Conservation (phyloP, 2,329 filamentous ascomycete species). For the Bipolaris victoriae region DNA sequence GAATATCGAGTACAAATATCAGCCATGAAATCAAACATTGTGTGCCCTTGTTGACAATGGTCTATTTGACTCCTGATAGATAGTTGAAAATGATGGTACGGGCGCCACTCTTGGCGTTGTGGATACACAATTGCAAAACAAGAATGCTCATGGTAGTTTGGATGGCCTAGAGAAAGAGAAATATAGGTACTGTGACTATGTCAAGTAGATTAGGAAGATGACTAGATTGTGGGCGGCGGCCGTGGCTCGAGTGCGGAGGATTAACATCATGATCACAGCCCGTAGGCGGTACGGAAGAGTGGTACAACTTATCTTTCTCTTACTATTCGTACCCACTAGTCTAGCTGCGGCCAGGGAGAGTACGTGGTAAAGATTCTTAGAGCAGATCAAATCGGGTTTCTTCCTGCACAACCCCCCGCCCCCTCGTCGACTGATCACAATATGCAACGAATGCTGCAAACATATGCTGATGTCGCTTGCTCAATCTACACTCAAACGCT, state of each 20-base stretch:
- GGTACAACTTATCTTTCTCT: too few species aligned
- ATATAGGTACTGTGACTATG: constrained; percentile 43
- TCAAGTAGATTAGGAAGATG: constrained; percentile 30
- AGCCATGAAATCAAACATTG: constrained; percentile 97
- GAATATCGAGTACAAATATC: constrained; percentile 94
- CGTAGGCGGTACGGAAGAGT: too few species aligned
- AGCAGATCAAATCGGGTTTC: too few species aligned
- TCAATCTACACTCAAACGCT: too few species aligned
- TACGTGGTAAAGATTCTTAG: too few species aligned
- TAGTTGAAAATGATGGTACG: constrained; percentile 98
- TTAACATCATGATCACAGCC: neutral
- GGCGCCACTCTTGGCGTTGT: constrained; percentile 95
- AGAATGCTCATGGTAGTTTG: constrained; percentile 72
- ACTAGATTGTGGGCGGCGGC: constrained; percentile 26
- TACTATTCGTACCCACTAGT: too few species aligned
- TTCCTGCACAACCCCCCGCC: too few species aligned
- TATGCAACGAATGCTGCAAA: too few species aligned
- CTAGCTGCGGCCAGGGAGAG: too few species aligned
- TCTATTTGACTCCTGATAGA: constrained; percentile 87
- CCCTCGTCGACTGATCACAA: too few species aligned
- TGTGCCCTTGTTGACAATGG: constrained; percentile 92
- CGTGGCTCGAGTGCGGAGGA: constrained; percentile 20
- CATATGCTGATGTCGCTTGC: too few species aligned
- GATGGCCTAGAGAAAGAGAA: constrained; percentile 63
- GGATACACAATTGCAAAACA: constrained; percentile 79